phyloP scores from a whole-genome alignment of 345 rosid species.

The Tarenaya hassleriana region DNA sequence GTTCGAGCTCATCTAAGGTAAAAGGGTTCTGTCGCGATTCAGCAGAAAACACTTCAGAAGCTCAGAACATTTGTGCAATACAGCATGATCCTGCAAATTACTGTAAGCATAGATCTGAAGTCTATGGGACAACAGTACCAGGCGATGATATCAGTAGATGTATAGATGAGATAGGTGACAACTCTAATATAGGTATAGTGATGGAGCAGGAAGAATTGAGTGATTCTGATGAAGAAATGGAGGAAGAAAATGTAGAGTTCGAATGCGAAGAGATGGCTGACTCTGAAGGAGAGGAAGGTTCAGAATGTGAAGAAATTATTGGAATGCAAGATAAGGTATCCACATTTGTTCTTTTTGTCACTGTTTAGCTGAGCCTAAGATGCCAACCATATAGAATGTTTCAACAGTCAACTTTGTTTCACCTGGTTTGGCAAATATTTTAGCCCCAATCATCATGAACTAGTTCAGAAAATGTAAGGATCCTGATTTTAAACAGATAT shows the following conservation, averaged over 20 bases:
- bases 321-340: slow-evolving; percentile 48
- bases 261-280: slow-evolving; percentile 98
- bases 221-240: slow-evolving; percentile 80
- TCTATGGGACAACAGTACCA: slow-evolving; percentile 24
- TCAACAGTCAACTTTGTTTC: too few relatives aligned
- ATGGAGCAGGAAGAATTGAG: slow-evolving; percentile 99
- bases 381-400: slow-evolving; percentile 7
- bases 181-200: slow-evolving; percentile 70
- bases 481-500: slow-evolving; percentile 15
- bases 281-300: slow-evolving; percentile 83
- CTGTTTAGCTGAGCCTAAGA: slow-evolving; percentile 14
- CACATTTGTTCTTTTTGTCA: slow-evolving; percentile 5
- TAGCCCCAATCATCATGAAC: slow-evolving; percentile 9
- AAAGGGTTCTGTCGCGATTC: slow-evolving; percentile 31
- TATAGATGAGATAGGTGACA: slow-evolving; percentile 43
- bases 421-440: too few relatives aligned
- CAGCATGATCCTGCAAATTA: slow-evolving; percentile 12
- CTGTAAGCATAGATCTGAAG: slow-evolving; percentile 30
- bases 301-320: slow-evolving; percentile 35
- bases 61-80: slow-evolving; percentile 22
- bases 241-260: slow-evolving; percentile 90
- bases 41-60: slow-evolving; percentile 28
- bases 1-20: slow-evolving; percentile 43
- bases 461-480: slow-evolving; percentile 5
- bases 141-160: slow-evolving; percentile 28